Evolutionary conservation across 768 basidiomycete genomes (phyloP), one percentile per base, ranked within the genome.

Genomic region (Hypholoma fasciculare): DNA sequence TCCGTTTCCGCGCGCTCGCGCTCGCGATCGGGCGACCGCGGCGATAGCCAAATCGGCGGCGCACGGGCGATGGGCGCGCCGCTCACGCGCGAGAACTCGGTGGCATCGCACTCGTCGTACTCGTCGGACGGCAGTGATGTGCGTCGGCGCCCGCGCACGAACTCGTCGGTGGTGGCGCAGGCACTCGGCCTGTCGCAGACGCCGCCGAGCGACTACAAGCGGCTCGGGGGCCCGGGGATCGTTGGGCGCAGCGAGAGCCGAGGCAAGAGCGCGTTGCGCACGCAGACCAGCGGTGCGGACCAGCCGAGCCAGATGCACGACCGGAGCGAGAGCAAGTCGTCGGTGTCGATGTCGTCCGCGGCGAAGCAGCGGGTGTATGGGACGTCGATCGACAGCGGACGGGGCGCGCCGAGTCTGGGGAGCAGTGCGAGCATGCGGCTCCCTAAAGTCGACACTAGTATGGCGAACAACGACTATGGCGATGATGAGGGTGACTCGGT

Each of bases 121-220:
- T 70, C 71, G 5, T 63, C 59, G 13, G 49, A 55, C 30, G 57
- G 42, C 19, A 59, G 40, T 17, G 56, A 52, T 37, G 49, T 44
- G 56, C 43, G 37, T 26, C 34, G 60, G 27, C 54, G 64, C 27
- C 50, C 54, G 38, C 68, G 72, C 48, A 73, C 69, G 46, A 73
- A 74, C 57, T 78, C 79, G 8, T 61, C 73, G 0, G 66, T 65
- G 13, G 72, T 81, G 53, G 78, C 79, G 0, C 74, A 76, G 40
- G 80, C 80, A 7, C 67, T 81, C 16, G 80, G 80, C 8, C 62
- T 78, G 6, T 77, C 78, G 6, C 73, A 73, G 60, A 74, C 74
- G 16, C 71, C 74, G n/a, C 72, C 77, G 19, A 71, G 69, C 34
- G 68, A 71, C 27, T 77, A 77, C 63, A 67, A 67, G 12, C 70